Conservation (phyloP, 1,284 basidiomycete genomes). For the Coniophora puteana region DNA sequence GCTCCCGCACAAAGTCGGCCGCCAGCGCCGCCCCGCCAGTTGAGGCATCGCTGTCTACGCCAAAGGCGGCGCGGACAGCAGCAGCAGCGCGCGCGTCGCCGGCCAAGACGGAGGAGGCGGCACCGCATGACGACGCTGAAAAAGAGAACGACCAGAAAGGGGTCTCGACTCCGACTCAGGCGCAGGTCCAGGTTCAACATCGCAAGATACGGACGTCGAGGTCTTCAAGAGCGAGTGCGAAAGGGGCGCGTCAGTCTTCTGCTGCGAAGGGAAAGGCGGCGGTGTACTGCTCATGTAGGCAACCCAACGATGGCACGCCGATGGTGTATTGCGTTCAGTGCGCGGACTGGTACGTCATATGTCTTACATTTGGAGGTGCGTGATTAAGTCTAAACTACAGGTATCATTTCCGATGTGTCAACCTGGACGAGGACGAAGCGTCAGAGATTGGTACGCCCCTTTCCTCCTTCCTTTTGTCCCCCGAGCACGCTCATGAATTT, state of each 20-base stretch:
- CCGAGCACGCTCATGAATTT: slow-evolving; percentile 13
- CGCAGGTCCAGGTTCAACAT: too few relatives aligned
- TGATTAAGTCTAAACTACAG: slow-evolving; percentile 38
- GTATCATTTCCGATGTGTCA: slow-evolving; percentile 74
- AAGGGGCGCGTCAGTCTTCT: too few relatives aligned
- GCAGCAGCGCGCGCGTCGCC: slow-evolving; percentile 20
- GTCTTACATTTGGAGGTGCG: slow-evolving; percentile 3
- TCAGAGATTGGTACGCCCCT: slow-evolving; percentile 77
- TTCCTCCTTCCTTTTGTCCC: slow-evolving; percentile 8
- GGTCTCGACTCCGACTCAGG: too few relatives aligned
- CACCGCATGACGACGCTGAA: slow-evolving; percentile 22
- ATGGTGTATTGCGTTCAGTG: slow-evolving; percentile 78
- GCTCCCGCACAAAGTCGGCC: slow-evolving; percentile 38
- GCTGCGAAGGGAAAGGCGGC: slow-evolving; percentile 14
- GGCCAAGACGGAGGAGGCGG: slow-evolving; percentile 12
- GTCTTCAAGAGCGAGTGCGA: too few relatives aligned
- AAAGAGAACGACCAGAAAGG: slow-evolving; percentile 24
- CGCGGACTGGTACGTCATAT: slow-evolving; percentile 56
- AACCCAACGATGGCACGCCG: slow-evolving; percentile 71
- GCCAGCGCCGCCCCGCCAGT: too few relatives aligned
- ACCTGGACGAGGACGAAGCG: slow-evolving; percentile 56
- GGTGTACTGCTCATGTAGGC: slow-evolving; percentile 59
- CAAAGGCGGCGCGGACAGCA: neutral
- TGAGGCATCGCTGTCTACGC: neutral
- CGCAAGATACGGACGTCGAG: too few relatives aligned